Base-by-base conservation (phyloP, 768 basidiomycete species). In the Hemileccinum impolitum region DNA sequence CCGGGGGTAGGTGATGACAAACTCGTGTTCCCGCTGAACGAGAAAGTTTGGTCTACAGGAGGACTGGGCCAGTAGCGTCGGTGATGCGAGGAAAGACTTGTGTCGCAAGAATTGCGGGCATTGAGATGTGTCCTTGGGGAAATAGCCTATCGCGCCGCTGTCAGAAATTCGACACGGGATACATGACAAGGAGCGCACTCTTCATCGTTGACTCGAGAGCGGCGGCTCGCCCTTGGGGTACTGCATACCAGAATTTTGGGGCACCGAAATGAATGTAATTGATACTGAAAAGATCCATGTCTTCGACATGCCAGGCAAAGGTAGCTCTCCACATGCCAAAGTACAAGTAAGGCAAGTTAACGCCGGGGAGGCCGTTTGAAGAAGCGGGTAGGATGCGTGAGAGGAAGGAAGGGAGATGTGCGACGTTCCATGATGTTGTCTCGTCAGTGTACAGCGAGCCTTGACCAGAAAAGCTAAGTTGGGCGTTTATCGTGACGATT, bases 291-390 rank as follows among this genome's bases (percentile, higher is more conserved):
- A 99, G 77, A 63, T 99, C 96, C 90, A 97, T 96, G 68, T 99
- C 96, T 68, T 99, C 96, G 41, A 99, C 96, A 60, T 99, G 96
- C 95, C 96, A 99, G 0, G 94, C 91, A 69, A 98, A 98, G 0
- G 93, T 93, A 19, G 95, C 95, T 43, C 94, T 78, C 96, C 96
- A 99, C 94, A 97, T 98, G 55, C 96, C 96, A 65, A 94, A 98
- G 69, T 98, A 98, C 2, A 98, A 79, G 65, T 98, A 98, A 0
- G 95, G 95, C 3, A 93, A 87, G 62, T 98, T 98, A 41, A 99
- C 96, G 9, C 96, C 96, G 1, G 95, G 94, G 23, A 99, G 73
- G 35, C 85, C 80, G 45, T 85, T 79, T 34, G 75, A 71, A 7
- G 83, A 75, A 12, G 79, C 63, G 1, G 88, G 89, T 0, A 92